Base-by-base conservation (phyloP, 1,139 yeast species). In the Citeromyces hawaiiensis region DNA sequence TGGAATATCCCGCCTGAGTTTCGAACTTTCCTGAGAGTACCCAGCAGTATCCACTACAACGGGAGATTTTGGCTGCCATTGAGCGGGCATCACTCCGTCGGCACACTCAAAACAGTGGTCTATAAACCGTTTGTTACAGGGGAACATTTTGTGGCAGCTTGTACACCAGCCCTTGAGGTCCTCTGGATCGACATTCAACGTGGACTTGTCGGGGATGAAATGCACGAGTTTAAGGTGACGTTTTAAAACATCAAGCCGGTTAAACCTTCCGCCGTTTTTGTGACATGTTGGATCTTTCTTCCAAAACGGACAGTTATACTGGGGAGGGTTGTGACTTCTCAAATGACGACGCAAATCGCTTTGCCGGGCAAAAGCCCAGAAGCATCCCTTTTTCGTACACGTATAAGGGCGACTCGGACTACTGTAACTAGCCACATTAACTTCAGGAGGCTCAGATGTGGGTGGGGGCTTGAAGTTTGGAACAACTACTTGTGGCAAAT, bases 231-330 rank as follows among this genome's bases (percentile, higher is more conserved):
- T 66, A 42, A 81, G 60, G 54, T 81, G 88, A 39, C 88, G 64
- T 47, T 79, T 80, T 45, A 80, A 59, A 27, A 80, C 87, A 48
- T 81, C 88, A 42, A 78, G 59, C 39, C 88, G 61, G 48, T 73
- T 75, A 55, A 81, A 81, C 0, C 82, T 71, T 4, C 87, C 87
- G 10, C 81, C 83, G 45, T 78, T 78, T 39, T 80, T 65, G 53
- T 79, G 88, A 52, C 87, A 80, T 2, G 82, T 71, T 2, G 78
- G 74, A 45, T 76, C 82, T 37, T 66, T 61, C 40, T 65, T 64
- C 80, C 82, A 78, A 54, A 68, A 81, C 1, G 91, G 88, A 53
- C 91, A 81, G 47, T 72, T 76, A 51, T 75, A 76, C 45, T 66
- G 68, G 1, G 87, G 87, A 36, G 68, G 67, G 29, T 68, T 64